Evolutionary conservation across 495 filamentous ascomycete species (phyloP).

Genomic region (Trichoderma reesei): DNA sequence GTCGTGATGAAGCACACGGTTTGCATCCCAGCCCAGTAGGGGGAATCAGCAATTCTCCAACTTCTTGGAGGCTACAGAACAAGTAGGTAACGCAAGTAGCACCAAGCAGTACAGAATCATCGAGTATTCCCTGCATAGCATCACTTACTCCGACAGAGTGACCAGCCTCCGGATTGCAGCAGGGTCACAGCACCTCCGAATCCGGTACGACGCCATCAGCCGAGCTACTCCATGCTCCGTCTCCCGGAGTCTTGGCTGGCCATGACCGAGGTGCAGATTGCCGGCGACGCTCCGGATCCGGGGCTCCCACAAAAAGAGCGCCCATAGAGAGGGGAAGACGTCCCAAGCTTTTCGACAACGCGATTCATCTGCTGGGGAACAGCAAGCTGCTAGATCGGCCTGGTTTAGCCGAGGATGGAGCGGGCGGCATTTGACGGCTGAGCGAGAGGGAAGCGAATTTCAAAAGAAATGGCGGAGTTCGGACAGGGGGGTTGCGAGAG

Average conservation of each 20-base stretch:
- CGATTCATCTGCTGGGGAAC: background rate
- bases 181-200: background rate
- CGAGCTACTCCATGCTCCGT: background rate
- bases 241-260: background rate
- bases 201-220: background rate
- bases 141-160: too few species aligned
- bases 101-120: too few species aligned
- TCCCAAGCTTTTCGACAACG: background rate
- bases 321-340: background rate
- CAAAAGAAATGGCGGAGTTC: background rate
- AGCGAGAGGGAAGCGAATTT: background rate
- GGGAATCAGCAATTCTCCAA: too few species aligned
- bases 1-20: too few species aligned
- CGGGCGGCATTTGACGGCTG: slow-evolving; percentile 4
- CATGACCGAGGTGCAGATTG: background rate
- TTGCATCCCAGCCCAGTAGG: too few species aligned
- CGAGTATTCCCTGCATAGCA: too few species aligned
- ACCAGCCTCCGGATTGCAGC: too few species aligned
- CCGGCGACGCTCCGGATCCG: background rate
- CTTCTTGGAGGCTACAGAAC: too few species aligned
- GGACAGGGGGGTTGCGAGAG: background rate
- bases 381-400: background rate
- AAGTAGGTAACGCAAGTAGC: too few species aligned
- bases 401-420: slow-evolving; percentile 3
- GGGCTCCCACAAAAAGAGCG: background rate